Percentiles rank a stretch among this genome's conserved stretches.
These are phyloP conservation scores for Volvox africanus DNA, from an alignment of 139 green algal species.

Conservation along the genomic window DNA sequence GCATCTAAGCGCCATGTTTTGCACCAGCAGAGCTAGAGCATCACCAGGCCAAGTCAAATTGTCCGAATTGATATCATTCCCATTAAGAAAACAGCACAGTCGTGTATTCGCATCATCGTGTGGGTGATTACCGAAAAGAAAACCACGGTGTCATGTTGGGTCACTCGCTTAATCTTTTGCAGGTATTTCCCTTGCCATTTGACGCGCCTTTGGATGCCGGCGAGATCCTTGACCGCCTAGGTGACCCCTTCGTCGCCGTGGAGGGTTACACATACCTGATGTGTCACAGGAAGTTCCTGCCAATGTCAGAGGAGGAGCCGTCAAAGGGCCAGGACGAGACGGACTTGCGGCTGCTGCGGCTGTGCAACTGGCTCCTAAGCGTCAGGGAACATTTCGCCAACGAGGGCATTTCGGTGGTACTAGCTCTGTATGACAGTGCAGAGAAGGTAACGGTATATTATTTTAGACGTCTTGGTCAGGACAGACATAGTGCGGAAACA, in stretches of 20 bases:
- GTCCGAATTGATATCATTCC: no score
- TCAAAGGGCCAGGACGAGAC: background rate
- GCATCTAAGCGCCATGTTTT: no score
- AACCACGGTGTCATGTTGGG: no score
- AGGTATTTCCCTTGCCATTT: background rate
- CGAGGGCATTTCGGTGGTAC: background rate
- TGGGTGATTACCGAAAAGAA: no score
- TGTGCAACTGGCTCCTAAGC: background rate
- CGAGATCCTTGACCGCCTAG: background rate
- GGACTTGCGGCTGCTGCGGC: background rate
- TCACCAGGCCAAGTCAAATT: no score
- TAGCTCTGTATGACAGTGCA: background rate
- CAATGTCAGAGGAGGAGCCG: background rate
- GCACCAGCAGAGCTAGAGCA: no score
- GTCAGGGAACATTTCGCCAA: background rate
- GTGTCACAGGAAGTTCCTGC: background rate
- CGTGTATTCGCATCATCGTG: no score
- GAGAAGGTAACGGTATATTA: background rate
- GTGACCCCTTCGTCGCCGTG: background rate
- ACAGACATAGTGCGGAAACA: no score
- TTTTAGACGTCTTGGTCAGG: no score
- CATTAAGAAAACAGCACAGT: no score
- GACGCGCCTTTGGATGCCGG: background rate
- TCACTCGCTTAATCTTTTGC: background rate
- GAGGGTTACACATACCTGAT: conserved; percentile 6